phyloP scores from a whole-genome alignment of 345 rosid species.

The Anastatica hierochuntica region DNA sequence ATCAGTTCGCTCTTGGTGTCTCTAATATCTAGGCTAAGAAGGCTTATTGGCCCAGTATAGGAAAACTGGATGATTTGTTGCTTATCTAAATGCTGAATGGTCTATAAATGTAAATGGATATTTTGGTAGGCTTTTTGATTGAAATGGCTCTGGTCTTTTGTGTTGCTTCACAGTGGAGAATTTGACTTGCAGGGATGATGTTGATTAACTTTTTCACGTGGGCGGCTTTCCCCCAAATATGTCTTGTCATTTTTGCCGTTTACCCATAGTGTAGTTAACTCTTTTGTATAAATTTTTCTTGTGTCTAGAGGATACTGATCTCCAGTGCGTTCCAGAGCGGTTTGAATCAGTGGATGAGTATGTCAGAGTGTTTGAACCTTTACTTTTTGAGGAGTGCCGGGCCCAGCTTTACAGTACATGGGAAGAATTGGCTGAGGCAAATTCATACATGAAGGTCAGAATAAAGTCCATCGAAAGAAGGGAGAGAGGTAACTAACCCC shows the following conservation, averaged over 20 bases:
- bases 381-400: constrained; percentile 98
- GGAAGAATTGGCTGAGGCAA: constrained; percentile 86
- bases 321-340: constrained; percentile 79
- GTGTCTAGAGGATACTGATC: constrained; percentile 75
- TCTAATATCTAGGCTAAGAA: not conserved
- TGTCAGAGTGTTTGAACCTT: constrained; percentile 89
- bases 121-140: constrained; percentile 6
- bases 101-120: constrained; percentile 1
- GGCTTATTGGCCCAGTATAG: not conserved
- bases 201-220: not conserved
- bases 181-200: constrained; percentile 13
- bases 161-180: not conserved
- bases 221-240: not conserved
- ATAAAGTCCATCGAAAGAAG: constrained; percentile 78
- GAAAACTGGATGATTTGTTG: not conserved
- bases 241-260: not conserved
- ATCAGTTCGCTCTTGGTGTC: constrained; percentile 2
- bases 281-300: constrained; percentile 5
- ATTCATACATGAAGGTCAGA: constrained; percentile 59
- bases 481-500: constrained; percentile 68
- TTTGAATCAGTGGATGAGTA: constrained; percentile 92
- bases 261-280: not conserved
- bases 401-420: constrained; percentile 92
- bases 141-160: constrained; percentile 8
- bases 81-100: not conserved